These are phyloP conservation scores for Leccinum solheimii DNA, from an alignment of 1,284 basidiomycete species.

Conservation along the genomic window DNA sequence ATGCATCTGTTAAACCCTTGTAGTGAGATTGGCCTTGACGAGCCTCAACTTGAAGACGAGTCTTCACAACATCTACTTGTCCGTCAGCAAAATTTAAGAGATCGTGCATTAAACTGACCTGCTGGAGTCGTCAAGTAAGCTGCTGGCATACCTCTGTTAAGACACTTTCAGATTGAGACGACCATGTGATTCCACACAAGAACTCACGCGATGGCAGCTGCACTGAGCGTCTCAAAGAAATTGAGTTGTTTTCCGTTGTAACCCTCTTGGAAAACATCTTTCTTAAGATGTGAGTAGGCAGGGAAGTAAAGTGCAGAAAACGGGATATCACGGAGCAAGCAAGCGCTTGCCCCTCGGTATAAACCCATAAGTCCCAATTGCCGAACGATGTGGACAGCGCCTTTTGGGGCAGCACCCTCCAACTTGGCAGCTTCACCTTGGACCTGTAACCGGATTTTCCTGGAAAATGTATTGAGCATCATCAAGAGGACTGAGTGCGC, in stretches of 20 bases:
- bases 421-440: constrained; percentile 93
- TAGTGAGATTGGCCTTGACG: constrained; percentile 91
- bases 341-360: constrained; percentile 89
- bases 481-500: neutral
- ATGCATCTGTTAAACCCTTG: constrained; percentile 89
- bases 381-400: constrained; percentile 90
- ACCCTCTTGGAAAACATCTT: constrained; percentile 95
- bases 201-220: constrained; percentile 81
- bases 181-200: constrained; percentile 19
- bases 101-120: constrained; percentile 45
- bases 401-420: constrained; percentile 76
- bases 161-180: constrained; percentile 12
- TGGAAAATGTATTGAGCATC: constrained; percentile 34
- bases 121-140: constrained; percentile 85
- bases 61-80: constrained; percentile 91
- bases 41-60: constrained; percentile 96
- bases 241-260: constrained; percentile 90
- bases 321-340: constrained; percentile 90
- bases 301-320: constrained; percentile 88
- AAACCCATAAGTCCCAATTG: constrained; percentile 91
- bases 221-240: constrained; percentile 86
- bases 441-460: constrained; percentile 96
- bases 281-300: constrained; percentile 83
- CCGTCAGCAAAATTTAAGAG: constrained; percentile 14
- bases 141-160: constrained; percentile 87